Evolutionary conservation across 108 stramenopile species (phyloP).

Genomic region (Bacterosira constricta): DNA sequence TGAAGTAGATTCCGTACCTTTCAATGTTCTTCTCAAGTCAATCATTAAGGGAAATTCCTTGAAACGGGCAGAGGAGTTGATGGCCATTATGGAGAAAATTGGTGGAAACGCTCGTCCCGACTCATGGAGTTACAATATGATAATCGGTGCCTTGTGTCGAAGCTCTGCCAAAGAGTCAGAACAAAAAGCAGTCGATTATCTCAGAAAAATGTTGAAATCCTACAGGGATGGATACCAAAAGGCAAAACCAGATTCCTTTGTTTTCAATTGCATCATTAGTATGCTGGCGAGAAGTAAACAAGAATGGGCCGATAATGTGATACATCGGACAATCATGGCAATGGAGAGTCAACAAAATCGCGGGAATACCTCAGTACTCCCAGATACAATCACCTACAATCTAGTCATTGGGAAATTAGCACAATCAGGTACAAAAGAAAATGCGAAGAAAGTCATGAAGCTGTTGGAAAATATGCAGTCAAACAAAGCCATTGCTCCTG

Average conservation of each 20-base stretch:
- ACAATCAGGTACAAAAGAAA: slow-evolving; percentile 11
- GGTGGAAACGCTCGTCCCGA: slow-evolving; percentile 49
- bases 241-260: slow-evolving; percentile 40
- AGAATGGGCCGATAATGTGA: slow-evolving; percentile 37
- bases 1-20: slow-evolving; percentile 19
- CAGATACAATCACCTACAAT: slow-evolving; percentile 62
- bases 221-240: slow-evolving; percentile 39
- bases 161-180: slow-evolving; percentile 5
- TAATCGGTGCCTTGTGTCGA: slow-evolving; percentile 34
- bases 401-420: slow-evolving; percentile 49
- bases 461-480: slow-evolving; percentile 21
- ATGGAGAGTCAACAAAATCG: slow-evolving; percentile 39
- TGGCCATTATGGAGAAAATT: slow-evolving; percentile 21
- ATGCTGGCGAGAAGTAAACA: slow-evolving; percentile 39
- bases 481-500: slow-evolving; percentile 17
- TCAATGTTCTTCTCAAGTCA: slow-evolving; percentile 33
- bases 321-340: slow-evolving; percentile 38
- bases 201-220: slow-evolving; percentile 38
- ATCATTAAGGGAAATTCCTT: slow-evolving; percentile 19
- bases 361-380: slow-evolving; percentile 37
- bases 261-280: slow-evolving; percentile 40
- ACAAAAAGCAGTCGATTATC: slow-evolving; percentile 40
- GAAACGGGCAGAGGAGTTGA: slow-evolving; percentile 34
- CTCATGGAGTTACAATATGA: slow-evolving; percentile 37
- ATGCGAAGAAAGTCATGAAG: slow-evolving; percentile 48